Base-by-base conservation (phyloP, 371 early-diverging fungal genomes). In the Paraphysoderma sedebokerense region DNA sequence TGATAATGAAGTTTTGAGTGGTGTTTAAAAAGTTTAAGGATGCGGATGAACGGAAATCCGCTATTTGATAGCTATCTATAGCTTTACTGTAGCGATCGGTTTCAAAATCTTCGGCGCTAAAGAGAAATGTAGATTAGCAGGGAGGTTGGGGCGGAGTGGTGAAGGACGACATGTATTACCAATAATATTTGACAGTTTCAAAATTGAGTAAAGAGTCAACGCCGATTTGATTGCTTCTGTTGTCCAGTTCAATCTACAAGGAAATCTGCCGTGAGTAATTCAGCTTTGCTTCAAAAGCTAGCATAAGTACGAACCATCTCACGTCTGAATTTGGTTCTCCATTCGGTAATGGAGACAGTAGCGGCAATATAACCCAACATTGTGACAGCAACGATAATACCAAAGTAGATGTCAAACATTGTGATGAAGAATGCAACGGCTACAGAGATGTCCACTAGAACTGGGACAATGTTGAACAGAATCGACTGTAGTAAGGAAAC, bases 161-260 rank as follows among this genome's bases (percentile, higher is more conserved):
- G n/a, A n/a, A n/a, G n/a, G n/a, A n/a, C n/a, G n/a, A n/a, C n/a
- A n/a, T n/a, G n/a, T n/a, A n/a, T n/a, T n/a, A n/a, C n/a, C n/a
- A n/a, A 65, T 81, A 86, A 50, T 80, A 46, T 41, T 96, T 92
- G 49, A 93, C 92, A 1, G 97, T 92, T 55, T 93, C 97, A 62
- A 88, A 90, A 62, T 92, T 95, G 24, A 92, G 65, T 30, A 96
- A 62, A 6, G 92, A 88, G 57, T 96, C 96, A 3, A 92, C 93
- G 5, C 79, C 81, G 27, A 75, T 78, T 6, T 79, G 70, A 49
- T 77, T 73, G 44, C 79, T 73, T 48, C 66, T 72, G 52, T 83
- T 82, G 56, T 84, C 87, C 47, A 80, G 52, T 29, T 78, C 77
- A 48, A 78, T 85, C n/a, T n/a, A n/a, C n/a, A n/a, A n/a, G n/a